These are phyloP conservation scores for Chaetothyriales sp. DNA, from an alignment of 2,329 filamentous ascomycete species.

Conservation along the genomic window DNA sequence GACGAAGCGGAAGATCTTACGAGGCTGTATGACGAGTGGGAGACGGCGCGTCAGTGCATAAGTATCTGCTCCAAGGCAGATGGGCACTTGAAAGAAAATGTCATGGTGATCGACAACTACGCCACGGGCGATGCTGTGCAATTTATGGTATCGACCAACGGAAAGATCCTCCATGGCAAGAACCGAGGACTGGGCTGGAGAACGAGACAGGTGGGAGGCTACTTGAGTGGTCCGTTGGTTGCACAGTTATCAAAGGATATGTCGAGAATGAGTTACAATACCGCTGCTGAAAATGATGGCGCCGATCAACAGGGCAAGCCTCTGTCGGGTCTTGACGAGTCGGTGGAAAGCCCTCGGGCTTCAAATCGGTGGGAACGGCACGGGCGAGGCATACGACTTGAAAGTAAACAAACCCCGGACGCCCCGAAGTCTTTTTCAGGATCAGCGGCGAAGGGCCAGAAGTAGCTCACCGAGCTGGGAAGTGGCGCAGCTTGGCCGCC, in stretches of 20 bases:
- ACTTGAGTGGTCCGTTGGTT: constrained; percentile 21
- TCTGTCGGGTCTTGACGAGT: not conserved
- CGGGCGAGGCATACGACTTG: constrained; percentile 15
- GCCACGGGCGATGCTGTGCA: constrained; percentile 25
- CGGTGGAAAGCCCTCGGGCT: constrained; percentile 4
- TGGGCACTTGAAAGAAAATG: constrained; percentile 19
- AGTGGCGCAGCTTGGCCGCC: not conserved
- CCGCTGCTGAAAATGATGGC: constrained; percentile 7
- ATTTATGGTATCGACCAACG: constrained; percentile 27
- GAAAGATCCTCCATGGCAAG: constrained; percentile 23
- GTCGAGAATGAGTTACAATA: constrained; percentile 14
- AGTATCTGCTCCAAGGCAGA: constrained; percentile 25
- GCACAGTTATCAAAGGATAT: constrained; percentile 24
- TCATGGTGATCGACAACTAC: constrained; percentile 25
- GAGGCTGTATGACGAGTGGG: constrained; percentile 26
- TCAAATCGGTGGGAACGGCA: constrained; percentile 20
- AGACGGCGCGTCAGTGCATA: constrained; percentile 23
- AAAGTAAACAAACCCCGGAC: constrained; percentile 5
- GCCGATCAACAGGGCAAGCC: constrained; percentile 6
- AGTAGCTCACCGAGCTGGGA: not conserved
- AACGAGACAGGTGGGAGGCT: constrained; percentile 24
- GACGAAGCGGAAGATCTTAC: constrained; percentile 23
- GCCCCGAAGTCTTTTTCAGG: not conserved
- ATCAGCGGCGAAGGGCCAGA: not conserved
- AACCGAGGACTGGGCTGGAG: constrained; percentile 24